Evolutionary conservation across 116 monocot genomes (phyloP).

Genomic region (Phalaenopsis hybrid): DNA sequence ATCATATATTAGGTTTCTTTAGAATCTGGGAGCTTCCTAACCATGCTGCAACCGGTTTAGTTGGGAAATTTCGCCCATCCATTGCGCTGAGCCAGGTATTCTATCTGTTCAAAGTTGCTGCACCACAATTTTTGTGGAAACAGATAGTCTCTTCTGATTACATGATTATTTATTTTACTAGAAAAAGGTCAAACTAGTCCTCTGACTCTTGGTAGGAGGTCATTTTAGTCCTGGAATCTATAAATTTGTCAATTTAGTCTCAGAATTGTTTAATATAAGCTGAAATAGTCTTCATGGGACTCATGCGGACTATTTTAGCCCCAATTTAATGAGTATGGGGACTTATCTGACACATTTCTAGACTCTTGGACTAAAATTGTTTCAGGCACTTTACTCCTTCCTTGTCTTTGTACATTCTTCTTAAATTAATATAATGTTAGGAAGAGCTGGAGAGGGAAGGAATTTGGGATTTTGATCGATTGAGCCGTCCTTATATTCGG

Average conservation of each 20-base stretch:
- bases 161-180: not conserved
- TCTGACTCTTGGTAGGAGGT: no score
- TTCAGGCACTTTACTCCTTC: no score
- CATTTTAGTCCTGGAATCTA: no score
- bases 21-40: constrained; percentile 93
- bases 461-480: constrained; percentile 90
- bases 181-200: no score
- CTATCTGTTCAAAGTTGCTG: not conserved
- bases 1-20: constrained; percentile 95
- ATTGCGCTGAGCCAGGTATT: constrained; percentile 81
- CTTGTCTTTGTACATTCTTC: not conserved
- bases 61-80: constrained; percentile 85
- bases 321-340: no score
- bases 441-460: constrained; percentile 89
- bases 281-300: no score
- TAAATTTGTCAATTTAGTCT: no score
- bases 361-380: no score
- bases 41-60: constrained; percentile 76
- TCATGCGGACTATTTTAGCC: no score
- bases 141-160: not conserved
- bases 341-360: no score
- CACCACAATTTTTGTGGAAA: not conserved
- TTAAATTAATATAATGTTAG: constrained; percentile 21
- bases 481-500: constrained; percentile 70
- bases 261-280: no score